A percentile compares a stretch with the other conserved stretches of the same genome.
Conservation (phyloP, 2,329 filamentous ascomycete species). For the Talaromyces amestolkiae region DNA sequence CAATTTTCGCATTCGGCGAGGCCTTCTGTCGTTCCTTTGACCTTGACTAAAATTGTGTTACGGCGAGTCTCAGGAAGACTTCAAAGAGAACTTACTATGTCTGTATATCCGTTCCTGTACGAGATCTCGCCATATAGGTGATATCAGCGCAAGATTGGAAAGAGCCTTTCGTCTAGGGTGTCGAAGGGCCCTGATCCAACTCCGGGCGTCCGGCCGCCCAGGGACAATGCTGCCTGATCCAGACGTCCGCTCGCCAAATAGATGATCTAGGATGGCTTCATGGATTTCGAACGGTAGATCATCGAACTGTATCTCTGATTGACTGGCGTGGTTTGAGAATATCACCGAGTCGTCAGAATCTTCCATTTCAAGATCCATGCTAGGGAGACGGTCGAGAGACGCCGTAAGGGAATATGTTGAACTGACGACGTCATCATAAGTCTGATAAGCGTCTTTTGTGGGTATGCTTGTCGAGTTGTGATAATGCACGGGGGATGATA, state of each 20-base stretch:
- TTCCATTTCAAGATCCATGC: conserved; percentile 28
- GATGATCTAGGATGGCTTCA: conserved; percentile 67
- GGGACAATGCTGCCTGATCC: conserved; percentile 57
- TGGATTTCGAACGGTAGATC: conserved; percentile 68
- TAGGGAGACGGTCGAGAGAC: conserved; percentile 24
- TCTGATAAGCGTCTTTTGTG: conserved; percentile 29
- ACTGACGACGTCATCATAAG: conserved; percentile 21
- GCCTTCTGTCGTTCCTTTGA: conserved; percentile 67
- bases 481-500: conserved; percentile 24
- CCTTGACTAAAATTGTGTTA: conserved; percentile 52
- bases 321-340: conserved; percentile 15
- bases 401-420: conserved; percentile 23
- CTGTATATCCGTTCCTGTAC: conserved; percentile 72
- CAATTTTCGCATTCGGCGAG: conserved; percentile 60
- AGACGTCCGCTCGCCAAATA: conserved; percentile 67
- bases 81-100: conserved; percentile 48
- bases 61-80: not conserved
- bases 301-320: conserved; percentile 27
- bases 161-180: conserved; percentile 67
- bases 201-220: conserved; percentile 52
- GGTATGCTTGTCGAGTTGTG: conserved; percentile 27
- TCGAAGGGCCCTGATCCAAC: conserved; percentile 64
- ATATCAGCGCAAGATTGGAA: conserved; percentile 62
- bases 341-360: conserved; percentile 24
- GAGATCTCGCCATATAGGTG: conserved; percentile 61